Base-by-base conservation (phyloP, 192 early-diverging fungal species). In the Coemansia guatemalensis region DNA sequence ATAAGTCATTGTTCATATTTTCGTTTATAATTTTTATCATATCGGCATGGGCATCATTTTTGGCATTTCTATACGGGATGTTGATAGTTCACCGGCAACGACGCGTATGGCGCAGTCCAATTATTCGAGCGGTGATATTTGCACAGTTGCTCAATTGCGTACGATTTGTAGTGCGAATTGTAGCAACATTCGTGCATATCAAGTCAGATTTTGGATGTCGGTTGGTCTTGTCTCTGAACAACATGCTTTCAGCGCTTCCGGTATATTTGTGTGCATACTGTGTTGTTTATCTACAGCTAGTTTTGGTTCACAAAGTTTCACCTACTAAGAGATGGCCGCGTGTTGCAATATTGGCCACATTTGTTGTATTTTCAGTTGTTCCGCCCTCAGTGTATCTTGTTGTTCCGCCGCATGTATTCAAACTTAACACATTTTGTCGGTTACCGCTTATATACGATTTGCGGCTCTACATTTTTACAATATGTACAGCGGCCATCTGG, bases 271-370 rank as follows among this genome's bases (percentile, higher is more conserved):
- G 61, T 25, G 50, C 66, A 33, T 73, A 73, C 41, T 72, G 70
- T 29, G 75, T 73, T 17, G 48, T 78, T 8, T 78, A 78, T 20
- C 58, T 78, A 17, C 75, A 78, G n/a, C 35, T 78, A 8, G 53
- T 73, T 5, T 53, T 78, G 0, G 57, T 78, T 30, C 67, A 78
- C 67, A 65, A 64, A 25, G 51, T 78, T 0, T 58, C 62, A 23
- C 75, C 75, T 0, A 39, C n/a, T 0, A 67, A 69, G 35, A 62
- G 66, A 24, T 73, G 62, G 67, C 67, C 75, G 23, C 56, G 70
- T 8, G 63, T 60, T 11, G 26, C 47, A 1, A 26, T 56, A 4
- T n/a, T 78, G 50, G 50, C 67, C 4, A 20, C 65, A 22, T 63
- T 62, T 3, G 39, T 68, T 1, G 11, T 50, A 4, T 12, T 57